phyloP scores from a whole-genome alignment of 164 flowering plant genomes.

The Vitis amurensis region DNA sequence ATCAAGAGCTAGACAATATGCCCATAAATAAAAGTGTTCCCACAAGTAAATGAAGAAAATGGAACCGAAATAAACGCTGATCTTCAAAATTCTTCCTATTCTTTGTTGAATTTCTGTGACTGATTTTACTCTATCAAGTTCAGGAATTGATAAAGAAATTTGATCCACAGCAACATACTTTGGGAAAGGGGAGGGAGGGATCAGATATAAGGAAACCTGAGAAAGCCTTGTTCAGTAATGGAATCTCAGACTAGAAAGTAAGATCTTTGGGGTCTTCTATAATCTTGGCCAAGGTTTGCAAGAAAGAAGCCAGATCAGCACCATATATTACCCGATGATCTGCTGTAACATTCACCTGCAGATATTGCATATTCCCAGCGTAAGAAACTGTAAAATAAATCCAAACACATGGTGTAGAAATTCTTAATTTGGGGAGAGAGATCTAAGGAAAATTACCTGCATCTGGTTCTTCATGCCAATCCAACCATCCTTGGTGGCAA shows the following conservation, averaged over 20 bases:
- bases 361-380: slow-evolving; percentile 1
- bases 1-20: no score
- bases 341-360: slow-evolving; percentile 93
- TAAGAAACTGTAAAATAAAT: slow-evolving; percentile 3
- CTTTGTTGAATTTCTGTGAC: not conserved
- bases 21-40: not conserved
- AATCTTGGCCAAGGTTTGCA: slow-evolving; percentile 84
- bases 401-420: not conserved
- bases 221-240: not conserved
- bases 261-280: slow-evolving; percentile 92
- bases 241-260: slow-evolving; percentile 48
- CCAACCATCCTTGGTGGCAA: slow-evolving; percentile 83
- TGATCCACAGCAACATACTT: not conserved
- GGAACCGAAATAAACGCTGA: slow-evolving; percentile 3
- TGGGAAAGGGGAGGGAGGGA: not conserved
- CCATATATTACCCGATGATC: slow-evolving; percentile 97
- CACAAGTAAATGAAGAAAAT: not conserved
- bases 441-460: slow-evolving; percentile 57
- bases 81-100: slow-evolving; percentile 12
- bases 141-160: slow-evolving; percentile 1
- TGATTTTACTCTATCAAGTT: not conserved
- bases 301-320: slow-evolving; percentile 89
- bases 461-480: slow-evolving; percentile 87
- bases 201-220: not conserved
- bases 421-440: not conserved